Evolutionary conservation across 257 asterid genomes (phyloP).

Genomic region (Coffea canephora): DNA sequence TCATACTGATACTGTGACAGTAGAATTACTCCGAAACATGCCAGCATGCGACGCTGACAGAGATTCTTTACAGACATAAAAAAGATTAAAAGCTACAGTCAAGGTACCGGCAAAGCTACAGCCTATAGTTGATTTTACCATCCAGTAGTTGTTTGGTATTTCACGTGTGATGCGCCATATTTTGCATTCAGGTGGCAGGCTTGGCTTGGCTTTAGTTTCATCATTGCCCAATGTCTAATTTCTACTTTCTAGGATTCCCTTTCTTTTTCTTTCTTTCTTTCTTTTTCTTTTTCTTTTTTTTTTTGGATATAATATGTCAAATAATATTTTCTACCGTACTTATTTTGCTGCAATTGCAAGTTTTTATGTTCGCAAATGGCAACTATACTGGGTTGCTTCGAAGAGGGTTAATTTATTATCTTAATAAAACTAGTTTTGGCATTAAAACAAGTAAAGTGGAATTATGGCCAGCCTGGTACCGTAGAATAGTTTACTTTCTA

Average conservation of each 20-base stretch:
- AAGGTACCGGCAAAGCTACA: background rate
- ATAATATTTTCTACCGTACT: no score
- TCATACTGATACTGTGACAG: slow-evolving; percentile 18
- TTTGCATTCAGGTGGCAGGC: background rate
- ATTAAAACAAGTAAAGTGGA: no score
- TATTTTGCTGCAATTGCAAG: no score
- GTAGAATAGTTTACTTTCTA: background rate
- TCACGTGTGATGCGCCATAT: background rate
- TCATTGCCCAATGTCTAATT: background rate
- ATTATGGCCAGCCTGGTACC: no score
- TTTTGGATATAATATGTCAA: no score
- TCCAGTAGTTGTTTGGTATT: background rate
- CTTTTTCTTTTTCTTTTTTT: no score
- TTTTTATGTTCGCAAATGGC: no score
- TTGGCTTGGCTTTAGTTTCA: background rate
- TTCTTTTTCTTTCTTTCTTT: no score
- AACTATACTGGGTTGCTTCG: no score
- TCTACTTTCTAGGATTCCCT: background rate
- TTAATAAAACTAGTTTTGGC: no score
- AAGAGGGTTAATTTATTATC: no score
- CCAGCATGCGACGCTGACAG: slow-evolving; percentile 29
- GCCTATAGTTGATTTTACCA: background rate
- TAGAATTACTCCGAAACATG: slow-evolving; percentile 36
- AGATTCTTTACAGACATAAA: background rate
- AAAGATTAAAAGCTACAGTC: background rate